phyloP scores from a whole-genome alignment of 1,284 basidiomycete genomes.

The Tremellales sp. region DNA sequence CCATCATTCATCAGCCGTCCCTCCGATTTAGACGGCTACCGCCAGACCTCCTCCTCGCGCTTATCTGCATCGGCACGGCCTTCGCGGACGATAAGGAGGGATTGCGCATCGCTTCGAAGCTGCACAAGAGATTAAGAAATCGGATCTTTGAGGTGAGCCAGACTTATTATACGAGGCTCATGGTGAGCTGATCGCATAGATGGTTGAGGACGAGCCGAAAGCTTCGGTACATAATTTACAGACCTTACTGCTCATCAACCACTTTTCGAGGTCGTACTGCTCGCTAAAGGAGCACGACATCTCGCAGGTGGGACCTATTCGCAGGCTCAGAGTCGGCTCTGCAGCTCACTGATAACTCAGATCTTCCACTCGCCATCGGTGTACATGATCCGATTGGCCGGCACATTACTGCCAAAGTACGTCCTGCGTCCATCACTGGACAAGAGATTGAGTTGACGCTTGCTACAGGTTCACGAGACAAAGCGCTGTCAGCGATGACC shows the following conservation, averaged over 20 bases:
- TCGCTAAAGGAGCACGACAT: conserved; percentile 24
- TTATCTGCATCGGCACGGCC: conserved; percentile 23
- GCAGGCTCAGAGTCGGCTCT: neutral
- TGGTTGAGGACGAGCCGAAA: conserved; percentile 22
- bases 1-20: conserved; percentile 25
- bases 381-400: conserved; percentile 17
- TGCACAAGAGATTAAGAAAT: conserved; percentile 18
- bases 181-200: neutral
- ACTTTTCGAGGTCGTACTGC: conserved; percentile 26
- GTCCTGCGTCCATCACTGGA: neutral
- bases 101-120: conserved; percentile 12
- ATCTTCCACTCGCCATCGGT: conserved; percentile 28
- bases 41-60: conserved; percentile 22
- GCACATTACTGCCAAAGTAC: conserved; percentile 15
- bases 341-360: conserved; percentile 4
- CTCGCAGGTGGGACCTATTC: conserved; percentile 12
- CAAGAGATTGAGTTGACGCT: neutral
- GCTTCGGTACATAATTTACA: conserved; percentile 15
- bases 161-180: neutral
- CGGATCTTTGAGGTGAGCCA: conserved; percentile 20
- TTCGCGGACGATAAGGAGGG: conserved; percentile 19
- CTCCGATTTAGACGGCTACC: conserved; percentile 19
- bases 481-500: conserved; percentile 6
- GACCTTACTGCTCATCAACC: conserved; percentile 22
- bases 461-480: neutral